Evolutionary conservation across 2,329 filamentous ascomycete species (phyloP).

Genomic region (Beauveria sp.): DNA sequence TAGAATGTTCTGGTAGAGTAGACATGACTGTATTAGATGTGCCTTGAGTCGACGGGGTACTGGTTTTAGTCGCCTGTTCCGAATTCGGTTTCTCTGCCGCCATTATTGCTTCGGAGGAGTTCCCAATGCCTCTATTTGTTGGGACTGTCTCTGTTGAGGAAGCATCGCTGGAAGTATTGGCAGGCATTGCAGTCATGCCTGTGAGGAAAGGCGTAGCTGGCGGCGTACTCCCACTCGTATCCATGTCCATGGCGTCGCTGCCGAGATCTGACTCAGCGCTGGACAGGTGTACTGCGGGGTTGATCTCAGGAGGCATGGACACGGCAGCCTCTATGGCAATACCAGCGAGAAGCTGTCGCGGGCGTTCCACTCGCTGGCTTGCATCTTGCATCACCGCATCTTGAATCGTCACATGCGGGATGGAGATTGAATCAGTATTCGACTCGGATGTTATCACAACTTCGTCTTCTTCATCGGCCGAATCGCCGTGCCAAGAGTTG

Average conservation of each 20-base stretch:
- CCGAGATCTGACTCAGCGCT: background rate
- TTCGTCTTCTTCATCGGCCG: background rate
- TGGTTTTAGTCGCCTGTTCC: background rate
- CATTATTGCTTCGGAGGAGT: background rate
- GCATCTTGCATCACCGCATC: background rate
- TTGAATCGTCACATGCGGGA: background rate
- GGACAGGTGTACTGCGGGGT: background rate
- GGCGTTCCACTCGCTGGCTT: background rate
- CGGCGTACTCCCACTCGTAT: background rate
- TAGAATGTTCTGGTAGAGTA: no score
- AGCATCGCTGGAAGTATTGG: no score
- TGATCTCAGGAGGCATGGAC: no score
- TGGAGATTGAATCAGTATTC: background rate
- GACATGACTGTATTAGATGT: no score
- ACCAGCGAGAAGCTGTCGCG: background rate
- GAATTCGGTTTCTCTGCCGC: background rate
- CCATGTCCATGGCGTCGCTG: slow-evolving; percentile 6
- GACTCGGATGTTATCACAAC: background rate
- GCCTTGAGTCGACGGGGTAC: background rate
- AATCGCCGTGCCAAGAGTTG: background rate
- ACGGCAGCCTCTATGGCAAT: background rate
- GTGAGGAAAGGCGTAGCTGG: background rate
- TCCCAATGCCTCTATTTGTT: background rate
- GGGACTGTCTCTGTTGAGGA: background rate
- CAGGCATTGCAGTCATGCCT: no score